Percentiles rank a stretch among this genome's conserved stretches.
Conservation (phyloP, 202 grass and related monocot genomes). For the Eragrostis tef region DNA sequence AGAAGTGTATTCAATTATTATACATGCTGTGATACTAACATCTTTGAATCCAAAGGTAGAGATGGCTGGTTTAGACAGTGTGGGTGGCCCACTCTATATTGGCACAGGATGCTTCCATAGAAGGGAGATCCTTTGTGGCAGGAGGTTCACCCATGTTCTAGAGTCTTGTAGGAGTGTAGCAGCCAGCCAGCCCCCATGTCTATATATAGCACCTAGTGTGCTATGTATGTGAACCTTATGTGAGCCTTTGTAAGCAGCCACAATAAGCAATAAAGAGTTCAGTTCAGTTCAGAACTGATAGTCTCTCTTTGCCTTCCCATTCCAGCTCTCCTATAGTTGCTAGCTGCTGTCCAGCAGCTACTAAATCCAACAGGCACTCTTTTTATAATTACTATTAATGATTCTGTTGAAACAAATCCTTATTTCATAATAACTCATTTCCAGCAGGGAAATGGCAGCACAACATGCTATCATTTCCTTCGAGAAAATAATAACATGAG, state of each 20-base stretch:
- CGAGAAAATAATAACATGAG: slow-evolving; percentile 16
- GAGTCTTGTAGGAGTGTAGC: no score
- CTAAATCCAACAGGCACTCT: no score
- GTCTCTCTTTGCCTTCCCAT: no score
- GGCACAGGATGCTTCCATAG: slow-evolving; percentile 77
- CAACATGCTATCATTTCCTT: neutral
- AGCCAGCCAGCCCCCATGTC: no score
- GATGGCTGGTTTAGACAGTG: slow-evolving; percentile 46
- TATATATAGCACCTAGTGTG: no score
- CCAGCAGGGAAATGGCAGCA: neutral
- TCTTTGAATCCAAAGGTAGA: slow-evolving; percentile 53
- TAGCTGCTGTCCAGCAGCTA: no score
- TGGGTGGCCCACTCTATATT: slow-evolving; percentile 54
- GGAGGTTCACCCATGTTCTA: slow-evolving; percentile 46
- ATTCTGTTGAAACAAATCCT: neutral
- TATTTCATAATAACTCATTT: slow-evolving; percentile 12
- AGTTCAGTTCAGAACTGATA: no score
- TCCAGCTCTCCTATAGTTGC: no score
- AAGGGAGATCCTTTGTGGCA: slow-evolving; percentile 63
- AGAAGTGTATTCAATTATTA: neutral
- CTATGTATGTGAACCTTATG: no score
- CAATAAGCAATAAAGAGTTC: no score
- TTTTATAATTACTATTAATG: slow-evolving; percentile 16
- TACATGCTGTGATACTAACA: slow-evolving; percentile 24
- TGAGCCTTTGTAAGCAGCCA: no score